phyloP scores from a whole-genome alignment of 225 moss, liverwort and hornwort species.

The Pleurozium schreberi region DNA sequence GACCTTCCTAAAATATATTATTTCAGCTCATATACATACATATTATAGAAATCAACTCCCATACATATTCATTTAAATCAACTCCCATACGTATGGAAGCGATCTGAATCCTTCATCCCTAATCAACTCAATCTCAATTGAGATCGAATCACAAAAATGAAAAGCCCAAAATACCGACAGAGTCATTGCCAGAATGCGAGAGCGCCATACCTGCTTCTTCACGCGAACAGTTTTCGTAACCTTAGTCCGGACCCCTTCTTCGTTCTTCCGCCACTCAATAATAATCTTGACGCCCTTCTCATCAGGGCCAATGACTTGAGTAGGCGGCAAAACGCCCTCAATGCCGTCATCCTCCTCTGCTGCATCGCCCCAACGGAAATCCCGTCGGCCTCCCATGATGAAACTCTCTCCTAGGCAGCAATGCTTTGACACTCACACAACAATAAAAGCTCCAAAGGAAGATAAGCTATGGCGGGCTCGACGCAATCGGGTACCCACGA shows the following conservation, averaged over 20 bases:
- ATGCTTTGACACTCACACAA: not conserved
- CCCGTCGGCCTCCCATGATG: constrained; percentile 29
- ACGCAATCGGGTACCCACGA: no score
- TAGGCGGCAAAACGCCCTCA: constrained; percentile 46
- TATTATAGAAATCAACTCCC: not conserved
- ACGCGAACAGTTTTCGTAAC: constrained; percentile 37
- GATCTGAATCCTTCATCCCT: not conserved
- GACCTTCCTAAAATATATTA: not conserved
- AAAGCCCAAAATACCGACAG: not conserved
- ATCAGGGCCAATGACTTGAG: constrained; percentile 48
- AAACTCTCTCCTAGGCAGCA: not conserved
- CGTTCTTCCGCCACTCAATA: constrained; percentile 46
- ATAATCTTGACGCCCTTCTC: constrained; percentile 13
- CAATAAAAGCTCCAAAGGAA: no score
- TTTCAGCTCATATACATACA: not conserved
- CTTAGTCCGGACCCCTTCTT: constrained; percentile 36
- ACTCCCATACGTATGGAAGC: not conserved
- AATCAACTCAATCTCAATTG: not conserved
- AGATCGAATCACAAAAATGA: not conserved
- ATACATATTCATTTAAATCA: not conserved
- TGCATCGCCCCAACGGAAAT: constrained; percentile 60
- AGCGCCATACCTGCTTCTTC: constrained; percentile 34
- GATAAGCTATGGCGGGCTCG: no score
- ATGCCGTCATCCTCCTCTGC: constrained; percentile 46
- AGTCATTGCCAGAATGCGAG: not conserved